phyloP scores from a whole-genome alignment of 805 yeast genomes.

The Hanseniaspora lindneri region DNA sequence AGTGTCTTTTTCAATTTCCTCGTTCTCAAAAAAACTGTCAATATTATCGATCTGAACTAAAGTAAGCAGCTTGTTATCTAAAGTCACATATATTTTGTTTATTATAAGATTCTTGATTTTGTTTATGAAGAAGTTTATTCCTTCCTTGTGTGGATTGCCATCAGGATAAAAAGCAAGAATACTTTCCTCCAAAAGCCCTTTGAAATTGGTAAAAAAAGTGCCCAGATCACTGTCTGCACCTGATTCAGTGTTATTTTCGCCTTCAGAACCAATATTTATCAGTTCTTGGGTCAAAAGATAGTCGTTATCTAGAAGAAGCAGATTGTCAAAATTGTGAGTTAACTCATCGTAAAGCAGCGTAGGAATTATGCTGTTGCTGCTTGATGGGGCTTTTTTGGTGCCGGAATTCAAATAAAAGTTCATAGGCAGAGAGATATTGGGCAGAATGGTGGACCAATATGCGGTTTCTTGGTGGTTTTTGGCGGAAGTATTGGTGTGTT shows the following conservation, averaged over 20 bases:
- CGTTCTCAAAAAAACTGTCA: neutral
- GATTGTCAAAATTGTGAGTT: neutral
- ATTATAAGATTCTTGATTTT: constrained; percentile 1
- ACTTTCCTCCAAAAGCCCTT: neutral
- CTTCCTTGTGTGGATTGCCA: neutral
- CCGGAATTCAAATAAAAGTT: neutral
- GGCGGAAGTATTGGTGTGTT: too few species aligned
- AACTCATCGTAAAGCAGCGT: constrained; percentile 8
- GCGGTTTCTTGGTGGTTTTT: neutral
- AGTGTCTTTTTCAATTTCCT: neutral
- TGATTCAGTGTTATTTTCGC: neutral
- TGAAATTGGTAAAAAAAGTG: neutral
- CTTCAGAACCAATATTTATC: neutral
- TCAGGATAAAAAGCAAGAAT: neutral
- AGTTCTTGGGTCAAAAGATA: neutral
- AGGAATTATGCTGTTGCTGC: constrained; percentile 14
- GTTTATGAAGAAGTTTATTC: constrained; percentile 9
- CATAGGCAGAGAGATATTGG: neutral
- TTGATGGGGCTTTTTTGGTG: neutral
- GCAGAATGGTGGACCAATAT: neutral
- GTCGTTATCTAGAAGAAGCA: neutral
- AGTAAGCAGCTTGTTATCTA: constrained; percentile 5
- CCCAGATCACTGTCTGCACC: neutral
- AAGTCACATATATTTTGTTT: neutral
- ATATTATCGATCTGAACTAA: constrained; percentile 3